Conservation (phyloP, 1,284 basidiomycete species). For the Rhodotorula sp. region DNA sequence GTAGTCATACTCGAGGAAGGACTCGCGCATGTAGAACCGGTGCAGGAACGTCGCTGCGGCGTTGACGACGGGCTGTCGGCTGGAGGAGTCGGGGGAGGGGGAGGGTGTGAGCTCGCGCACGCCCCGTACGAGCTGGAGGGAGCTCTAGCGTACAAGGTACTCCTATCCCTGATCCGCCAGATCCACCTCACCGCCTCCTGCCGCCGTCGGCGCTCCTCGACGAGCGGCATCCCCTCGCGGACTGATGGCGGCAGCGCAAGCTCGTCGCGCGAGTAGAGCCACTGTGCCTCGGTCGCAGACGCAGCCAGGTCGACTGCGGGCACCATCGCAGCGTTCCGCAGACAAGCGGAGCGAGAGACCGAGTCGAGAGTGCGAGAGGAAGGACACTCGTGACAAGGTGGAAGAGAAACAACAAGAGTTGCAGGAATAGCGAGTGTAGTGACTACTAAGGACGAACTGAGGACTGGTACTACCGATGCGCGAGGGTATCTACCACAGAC, state of each 20-base stretch:
- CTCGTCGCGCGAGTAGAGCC: constrained; percentile 29
- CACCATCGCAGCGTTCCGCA: not conserved
- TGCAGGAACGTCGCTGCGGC: constrained; percentile 46
- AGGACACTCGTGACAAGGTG: too few relatives aligned
- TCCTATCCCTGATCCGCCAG: constrained; percentile 13
- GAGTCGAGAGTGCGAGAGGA: not conserved
- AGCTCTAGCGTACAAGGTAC: constrained; percentile 1
- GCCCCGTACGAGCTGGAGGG: too few relatives aligned
- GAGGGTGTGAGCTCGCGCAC: not conserved
- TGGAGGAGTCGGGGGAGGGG: not conserved
- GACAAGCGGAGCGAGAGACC: not conserved
- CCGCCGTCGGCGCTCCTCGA: constrained; percentile 18
- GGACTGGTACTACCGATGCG: too few relatives aligned
- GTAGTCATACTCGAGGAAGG: constrained; percentile 38
- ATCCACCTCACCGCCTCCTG: constrained; percentile 18
- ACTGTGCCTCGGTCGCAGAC: constrained; percentile 31
- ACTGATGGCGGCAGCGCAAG: constrained; percentile 31
- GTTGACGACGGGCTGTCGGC: constrained; percentile 38
- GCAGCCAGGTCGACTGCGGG: constrained; percentile 4
- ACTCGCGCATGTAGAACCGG: constrained; percentile 48
- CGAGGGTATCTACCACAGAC: not conserved
- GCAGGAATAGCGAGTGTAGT: not conserved
- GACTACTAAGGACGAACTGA: not conserved
- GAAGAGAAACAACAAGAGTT: not conserved
- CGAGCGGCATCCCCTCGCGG: constrained; percentile 11